phyloP scores from a whole-genome alignment of 1,284 basidiomycete species.

The Austropuccinia psidii region DNA sequence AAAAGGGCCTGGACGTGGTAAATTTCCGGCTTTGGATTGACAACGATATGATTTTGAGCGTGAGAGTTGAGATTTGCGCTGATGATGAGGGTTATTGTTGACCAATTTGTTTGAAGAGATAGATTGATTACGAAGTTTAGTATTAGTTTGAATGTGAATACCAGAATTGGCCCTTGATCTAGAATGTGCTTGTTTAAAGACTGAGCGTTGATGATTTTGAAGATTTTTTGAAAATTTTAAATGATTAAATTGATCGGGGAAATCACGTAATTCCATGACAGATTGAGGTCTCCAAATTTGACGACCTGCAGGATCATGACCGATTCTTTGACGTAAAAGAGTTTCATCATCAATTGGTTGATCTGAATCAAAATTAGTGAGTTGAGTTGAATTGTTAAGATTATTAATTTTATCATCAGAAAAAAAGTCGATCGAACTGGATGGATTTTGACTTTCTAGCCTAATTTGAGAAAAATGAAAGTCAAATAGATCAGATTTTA shows the following conservation, averaged over 20 bases:
- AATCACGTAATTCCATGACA: slow-evolving; percentile 12
- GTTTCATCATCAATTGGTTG: slow-evolving; percentile 34
- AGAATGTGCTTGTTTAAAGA: too few relatives aligned
- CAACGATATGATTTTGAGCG: too few relatives aligned
- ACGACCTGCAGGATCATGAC: slow-evolving; percentile 27
- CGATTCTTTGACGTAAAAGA: slow-evolving; percentile 9
- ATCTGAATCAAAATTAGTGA: too few relatives aligned
- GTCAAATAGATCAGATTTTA: slow-evolving; percentile 34
- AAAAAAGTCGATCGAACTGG: neutral
- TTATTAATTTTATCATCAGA: neutral
- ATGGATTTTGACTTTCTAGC: neutral
- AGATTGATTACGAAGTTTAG: too few relatives aligned
- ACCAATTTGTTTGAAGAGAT: slow-evolving; percentile 2
- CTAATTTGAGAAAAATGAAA: slow-evolving; percentile 29
- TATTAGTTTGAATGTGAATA: too few relatives aligned
- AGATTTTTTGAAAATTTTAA: too few relatives aligned
- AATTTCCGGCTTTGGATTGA: too few relatives aligned
- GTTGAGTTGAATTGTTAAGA: neutral
- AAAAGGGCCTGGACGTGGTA: too few relatives aligned
- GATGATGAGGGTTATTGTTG: neutral
- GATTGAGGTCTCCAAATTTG: slow-evolving; percentile 23
- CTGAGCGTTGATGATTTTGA: too few relatives aligned
- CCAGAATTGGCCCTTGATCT: too few relatives aligned
- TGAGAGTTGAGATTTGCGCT: neutral
- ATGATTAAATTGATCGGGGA: neutral